Evolutionary conservation across 805 yeast species (phyloP).

Genomic region (Yarrowia yakushimensis): DNA sequence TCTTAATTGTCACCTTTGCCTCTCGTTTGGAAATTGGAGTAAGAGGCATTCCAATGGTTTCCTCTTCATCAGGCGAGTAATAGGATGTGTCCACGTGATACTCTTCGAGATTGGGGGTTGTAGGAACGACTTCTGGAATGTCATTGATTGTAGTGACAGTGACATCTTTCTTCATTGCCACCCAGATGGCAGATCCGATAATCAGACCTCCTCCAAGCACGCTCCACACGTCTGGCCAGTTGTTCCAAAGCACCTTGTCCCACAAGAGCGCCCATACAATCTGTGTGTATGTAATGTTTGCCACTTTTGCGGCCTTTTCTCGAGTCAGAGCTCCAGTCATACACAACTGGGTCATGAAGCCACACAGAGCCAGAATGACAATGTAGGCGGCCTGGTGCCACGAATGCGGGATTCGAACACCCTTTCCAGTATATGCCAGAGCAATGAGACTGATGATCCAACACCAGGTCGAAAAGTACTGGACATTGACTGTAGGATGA

Average conservation of each 20-base stretch:
- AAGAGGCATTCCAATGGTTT: neutral
- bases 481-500: constrained; percentile 76
- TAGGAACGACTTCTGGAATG: neutral
- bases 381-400: constrained; percentile 64
- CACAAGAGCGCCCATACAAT: constrained; percentile 74
- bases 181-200: constrained; percentile 58
- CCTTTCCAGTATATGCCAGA: constrained; percentile 46
- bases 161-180: constrained; percentile 32
- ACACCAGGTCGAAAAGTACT: constrained; percentile 66
- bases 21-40: neutral
- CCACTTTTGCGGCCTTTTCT: constrained; percentile 72
- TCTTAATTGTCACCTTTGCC: neutral
- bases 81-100: neutral
- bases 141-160: neutral
- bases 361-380: constrained; percentile 62
- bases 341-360: constrained; percentile 77
- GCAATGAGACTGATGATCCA: constrained; percentile 53
- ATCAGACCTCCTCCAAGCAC: constrained; percentile 67
- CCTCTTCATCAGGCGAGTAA: neutral
- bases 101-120: neutral
- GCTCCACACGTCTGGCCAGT: constrained; percentile 67
- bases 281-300: constrained; percentile 71
- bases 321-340: constrained; percentile 80
- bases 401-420: constrained; percentile 51
- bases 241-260: constrained; percentile 70